Evolutionary conservation across 371 early-diverging fungal genomes (phyloP), one percentile per base, ranked within the genome.

Genomic region (Massospora cicadina): DNA sequence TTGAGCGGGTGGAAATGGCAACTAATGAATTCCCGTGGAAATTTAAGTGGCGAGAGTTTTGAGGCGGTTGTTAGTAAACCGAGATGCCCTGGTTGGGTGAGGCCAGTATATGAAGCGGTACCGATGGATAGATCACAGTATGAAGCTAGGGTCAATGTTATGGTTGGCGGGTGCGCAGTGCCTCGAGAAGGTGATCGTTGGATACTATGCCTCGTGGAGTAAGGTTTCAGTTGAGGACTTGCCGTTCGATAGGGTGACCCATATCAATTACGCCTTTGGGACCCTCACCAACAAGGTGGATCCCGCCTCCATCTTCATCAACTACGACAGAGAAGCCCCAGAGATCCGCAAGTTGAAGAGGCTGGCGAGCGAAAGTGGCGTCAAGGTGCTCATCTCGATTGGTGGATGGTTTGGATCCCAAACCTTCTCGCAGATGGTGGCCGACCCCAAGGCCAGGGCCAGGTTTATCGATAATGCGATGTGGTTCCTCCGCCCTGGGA

Each of bases 361-460:
- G 2, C 31, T 64, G 23, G 64, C 64, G 12, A 30, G n/a, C 12
- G 27, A 7, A 2, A 32, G 55, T 25, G 64, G 64, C 10, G 64
- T 64, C 55, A 64, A 64, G 55, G 54, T 55, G 25, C 55, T 55
- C 3, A 64, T 55, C 13, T 55, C 64, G 33, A 2, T 88, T 7
- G 88, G 89, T 55, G 89, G 89, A 1, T 89, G 87, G 84, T 82
- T 82, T 58, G 86, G 85, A 29, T 82, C 84, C 2, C 70, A 79
- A 54, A 68, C 71, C 23, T 84, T 87, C 70, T 80, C 81, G 1
- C 67, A 72, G 2, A 79, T 88, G 68, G 78, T 76, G 0, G 76
- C 79, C 0, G 61, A 65, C 25, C 33, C 70, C 5, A 58, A 55
- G 0, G 23, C 69, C 0, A 76, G 85, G 31, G 71, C 71, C 30